Evolutionary conservation across 2,329 filamentous ascomycete species (phyloP), one percentile per base, ranked within the genome.

Genomic region (Gaeumannomyces tritici): DNA sequence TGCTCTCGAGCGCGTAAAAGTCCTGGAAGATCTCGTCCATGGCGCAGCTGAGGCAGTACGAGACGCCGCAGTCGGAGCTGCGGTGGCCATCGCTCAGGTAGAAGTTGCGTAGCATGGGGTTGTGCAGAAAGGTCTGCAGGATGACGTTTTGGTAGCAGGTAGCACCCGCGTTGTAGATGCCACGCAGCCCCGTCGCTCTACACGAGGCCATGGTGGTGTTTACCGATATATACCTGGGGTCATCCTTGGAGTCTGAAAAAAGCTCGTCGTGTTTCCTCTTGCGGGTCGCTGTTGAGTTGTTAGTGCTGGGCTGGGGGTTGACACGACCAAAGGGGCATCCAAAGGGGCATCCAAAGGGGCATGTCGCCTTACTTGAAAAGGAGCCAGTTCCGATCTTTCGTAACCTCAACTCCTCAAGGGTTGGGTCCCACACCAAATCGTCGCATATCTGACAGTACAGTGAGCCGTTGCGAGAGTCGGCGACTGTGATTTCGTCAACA

Each of bases 131-230:
- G 63, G 89, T 92, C 74, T 98, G 95, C 21, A 99, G 81, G 59
- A 98, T 92, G 33, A 97, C 93, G 69, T 95, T 96, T 82, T 98
- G 93, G 75, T 97, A 99, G 78, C 93, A 99, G 13, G 95, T 98
- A 63, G 96, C 92, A n/a, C 93, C 95, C 73, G 96, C 93, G 71
- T 98, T 99, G 75, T 96, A 97, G 64, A 99, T 89, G 35, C 93
- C 93, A 47, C 95, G 87, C 54, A 97, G 84, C 12, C 95, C 93
- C 67, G 89, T 92, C 24, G 91, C 92, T 63, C 90, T 87, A 72
- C 93, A 97, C 15, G 91, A 89, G 8, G 90, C 88, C 63, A 87
- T 84, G 31, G 84, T 88, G 15, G 92, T 93, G 71, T 97, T 96
- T 64, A 81, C 81, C 55, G 86, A 83, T 66, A 96, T 88, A 69